Percentiles rank a stretch among this genome's conserved stretches.
These are phyloP conservation scores for Polyporus tsugae DNA, from an alignment of 1,284 basidiomycete genomes.

Conservation along the genomic window DNA sequence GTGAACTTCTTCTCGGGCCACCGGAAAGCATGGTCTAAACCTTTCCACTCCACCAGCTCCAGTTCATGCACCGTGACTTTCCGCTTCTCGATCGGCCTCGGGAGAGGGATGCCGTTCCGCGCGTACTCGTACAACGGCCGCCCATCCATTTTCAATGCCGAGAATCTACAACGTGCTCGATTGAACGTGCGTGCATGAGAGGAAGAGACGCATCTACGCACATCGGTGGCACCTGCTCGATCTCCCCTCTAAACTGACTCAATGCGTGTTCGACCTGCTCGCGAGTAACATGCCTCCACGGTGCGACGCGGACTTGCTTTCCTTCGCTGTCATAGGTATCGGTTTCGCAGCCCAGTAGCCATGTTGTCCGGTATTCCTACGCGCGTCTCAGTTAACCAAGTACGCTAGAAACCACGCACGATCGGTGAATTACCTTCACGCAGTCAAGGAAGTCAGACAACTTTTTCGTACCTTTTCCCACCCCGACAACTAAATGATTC, in stretches of 20 bases:
- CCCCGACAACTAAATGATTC: conserved; percentile 77
- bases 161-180: conserved; percentile 72
- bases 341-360: conserved; percentile 93
- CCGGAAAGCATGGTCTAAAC: conserved; percentile 65
- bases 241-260: conserved; percentile 85
- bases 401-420: conserved; percentile 20
- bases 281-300: conserved; percentile 87
- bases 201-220: conserved; percentile 48
- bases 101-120: conserved; percentile 87
- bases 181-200: background rate
- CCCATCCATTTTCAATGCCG: conserved; percentile 98
- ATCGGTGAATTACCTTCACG: conserved; percentile 72
- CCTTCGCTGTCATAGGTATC: conserved; percentile 96
- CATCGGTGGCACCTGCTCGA: conserved; percentile 93
- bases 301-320: conserved; percentile 75
- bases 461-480: conserved; percentile 92
- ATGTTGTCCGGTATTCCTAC: conserved; percentile 92
- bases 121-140: conserved; percentile 97
- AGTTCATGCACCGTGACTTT: conserved; percentile 85
- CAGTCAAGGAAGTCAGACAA: conserved; percentile 89
- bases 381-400: conserved; percentile 20
- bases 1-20: conserved; percentile 81
- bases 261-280: conserved; percentile 79
- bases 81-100: conserved; percentile 92
- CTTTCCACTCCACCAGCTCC: conserved; percentile 77